These are phyloP conservation scores for Canavalia gladiata DNA, from an alignment of 306 rosid genomes.

Conservation along the genomic window DNA sequence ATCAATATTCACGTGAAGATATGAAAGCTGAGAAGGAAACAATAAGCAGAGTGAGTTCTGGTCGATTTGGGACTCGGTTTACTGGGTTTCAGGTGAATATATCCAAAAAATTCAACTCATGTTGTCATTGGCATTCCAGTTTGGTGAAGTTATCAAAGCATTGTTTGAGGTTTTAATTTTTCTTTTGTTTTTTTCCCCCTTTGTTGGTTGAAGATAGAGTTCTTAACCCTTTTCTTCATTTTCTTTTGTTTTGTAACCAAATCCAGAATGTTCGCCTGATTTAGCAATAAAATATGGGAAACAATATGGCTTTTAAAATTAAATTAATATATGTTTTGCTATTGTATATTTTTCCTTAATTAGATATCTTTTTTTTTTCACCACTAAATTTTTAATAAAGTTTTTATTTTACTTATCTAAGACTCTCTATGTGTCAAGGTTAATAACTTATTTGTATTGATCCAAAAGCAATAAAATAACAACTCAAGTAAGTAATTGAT, in stretches of 20 bases:
- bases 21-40: not conserved
- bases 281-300: not conserved
- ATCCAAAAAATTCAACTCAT: not conserved
- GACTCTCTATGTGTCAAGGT: too few species aligned
- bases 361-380: too few species aligned
- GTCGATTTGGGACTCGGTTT: not conserved
- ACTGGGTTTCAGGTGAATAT: not conserved
- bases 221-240: not conserved
- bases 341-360: too few species aligned
- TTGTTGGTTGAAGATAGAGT: not conserved
- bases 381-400: not conserved
- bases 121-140: conserved; percentile 31
- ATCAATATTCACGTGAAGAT: not conserved
- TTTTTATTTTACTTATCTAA: too few species aligned
- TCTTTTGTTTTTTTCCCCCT: too few species aligned
- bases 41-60: not conserved
- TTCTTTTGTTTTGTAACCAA: not conserved
- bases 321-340: not conserved
- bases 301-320: not conserved
- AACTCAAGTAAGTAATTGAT: too few species aligned
- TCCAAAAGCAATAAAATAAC: too few species aligned
- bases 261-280: not conserved
- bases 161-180: not conserved
- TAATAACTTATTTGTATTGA: too few species aligned
- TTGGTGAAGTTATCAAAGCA: conserved; percentile 22